Percentiles rank a stretch among this genome's conserved stretches.
phyloP scores from a whole-genome alignment of 108 stramenopile species.

The Fragilariopsis cylindrus region DNA sequence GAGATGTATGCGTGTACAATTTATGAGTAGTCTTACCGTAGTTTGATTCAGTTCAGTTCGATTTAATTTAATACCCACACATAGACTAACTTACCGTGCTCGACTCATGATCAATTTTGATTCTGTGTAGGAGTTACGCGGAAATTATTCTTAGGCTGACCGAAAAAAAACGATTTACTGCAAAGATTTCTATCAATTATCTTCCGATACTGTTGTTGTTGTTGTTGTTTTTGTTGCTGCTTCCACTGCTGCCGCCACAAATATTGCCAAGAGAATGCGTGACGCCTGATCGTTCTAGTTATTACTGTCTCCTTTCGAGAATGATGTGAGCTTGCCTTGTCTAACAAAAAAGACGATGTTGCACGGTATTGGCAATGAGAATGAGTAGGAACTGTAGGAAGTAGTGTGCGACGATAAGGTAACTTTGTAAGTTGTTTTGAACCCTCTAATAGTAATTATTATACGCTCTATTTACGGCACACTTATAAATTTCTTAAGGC shows the following conservation, averaged over 20 bases:
- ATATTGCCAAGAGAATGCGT: background rate
- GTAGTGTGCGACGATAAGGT: no score
- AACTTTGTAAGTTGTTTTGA: no score
- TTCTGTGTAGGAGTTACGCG: background rate
- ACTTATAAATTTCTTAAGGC: no score
- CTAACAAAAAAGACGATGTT: no score
- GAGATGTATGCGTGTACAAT: background rate
- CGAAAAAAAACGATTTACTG: background rate
- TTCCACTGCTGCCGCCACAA: conserved; percentile 4
- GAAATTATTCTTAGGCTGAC: background rate
- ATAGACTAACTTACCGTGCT: conserved; percentile 34
- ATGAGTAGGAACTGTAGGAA: no score
- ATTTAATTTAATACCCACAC: background rate
- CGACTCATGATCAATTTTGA: conserved; percentile 38
- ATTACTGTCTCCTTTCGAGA: no score
- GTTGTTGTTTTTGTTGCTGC: background rate
- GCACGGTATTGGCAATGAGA: no score
- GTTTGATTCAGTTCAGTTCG: background rate
- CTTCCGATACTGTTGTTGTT: background rate
- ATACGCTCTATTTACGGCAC: no score
- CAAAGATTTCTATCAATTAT: background rate
- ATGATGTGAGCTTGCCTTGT: no score
- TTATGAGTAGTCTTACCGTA: background rate
- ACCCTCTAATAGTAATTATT: no score
- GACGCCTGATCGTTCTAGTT: no score